Conservation (phyloP, 2,329 filamentous ascomycete species). For the Remersonia thermophila region DNA sequence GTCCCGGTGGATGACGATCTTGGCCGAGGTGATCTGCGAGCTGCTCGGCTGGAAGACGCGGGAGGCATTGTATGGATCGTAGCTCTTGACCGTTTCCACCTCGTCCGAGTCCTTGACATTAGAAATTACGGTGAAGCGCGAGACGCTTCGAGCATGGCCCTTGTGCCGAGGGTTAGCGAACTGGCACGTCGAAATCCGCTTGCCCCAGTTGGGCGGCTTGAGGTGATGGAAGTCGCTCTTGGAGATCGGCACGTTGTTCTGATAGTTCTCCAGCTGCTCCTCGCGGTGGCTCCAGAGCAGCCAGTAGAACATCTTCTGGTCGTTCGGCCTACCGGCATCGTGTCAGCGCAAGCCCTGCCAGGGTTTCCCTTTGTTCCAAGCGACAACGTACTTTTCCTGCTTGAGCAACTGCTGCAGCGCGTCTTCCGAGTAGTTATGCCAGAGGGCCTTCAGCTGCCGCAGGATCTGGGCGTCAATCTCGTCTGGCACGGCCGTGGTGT, state of each 20-base stretch:
- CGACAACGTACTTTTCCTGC: conserved; percentile 46
- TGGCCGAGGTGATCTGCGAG: conserved; percentile 47
- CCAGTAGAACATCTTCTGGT: conserved; percentile 89
- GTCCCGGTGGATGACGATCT: conserved; percentile 55
- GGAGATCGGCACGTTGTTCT: conserved; percentile 67
- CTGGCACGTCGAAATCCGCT: conserved; percentile 48
- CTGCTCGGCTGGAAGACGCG: conserved; percentile 30
- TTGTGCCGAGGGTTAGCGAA: conserved; percentile 37
- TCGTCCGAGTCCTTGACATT: conserved; percentile 42
- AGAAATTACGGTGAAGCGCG: conserved; percentile 54
- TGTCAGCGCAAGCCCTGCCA: too few relatives aligned
- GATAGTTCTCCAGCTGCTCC: conserved; percentile 78
- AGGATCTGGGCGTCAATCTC: conserved; percentile 74
- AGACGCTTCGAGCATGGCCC: conserved; percentile 41
- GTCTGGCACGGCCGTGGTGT: conserved; percentile 43
- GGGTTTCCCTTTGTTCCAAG: conserved; percentile 7
- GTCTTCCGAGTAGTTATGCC: conserved; percentile 73
- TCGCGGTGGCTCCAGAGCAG: conserved; percentile 72
- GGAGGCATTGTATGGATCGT: conserved; percentile 74
- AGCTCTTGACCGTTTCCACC: conserved; percentile 46
- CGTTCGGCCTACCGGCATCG: conserved; percentile 54
- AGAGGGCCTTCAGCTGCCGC: conserved; percentile 76
- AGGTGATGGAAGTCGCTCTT: conserved; percentile 85
- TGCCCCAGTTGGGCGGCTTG: conserved; percentile 43
- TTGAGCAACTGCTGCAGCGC: conserved; percentile 58